Base-by-base conservation (phyloP, 805 yeast genomes). In the Candida stauntonica region DNA sequence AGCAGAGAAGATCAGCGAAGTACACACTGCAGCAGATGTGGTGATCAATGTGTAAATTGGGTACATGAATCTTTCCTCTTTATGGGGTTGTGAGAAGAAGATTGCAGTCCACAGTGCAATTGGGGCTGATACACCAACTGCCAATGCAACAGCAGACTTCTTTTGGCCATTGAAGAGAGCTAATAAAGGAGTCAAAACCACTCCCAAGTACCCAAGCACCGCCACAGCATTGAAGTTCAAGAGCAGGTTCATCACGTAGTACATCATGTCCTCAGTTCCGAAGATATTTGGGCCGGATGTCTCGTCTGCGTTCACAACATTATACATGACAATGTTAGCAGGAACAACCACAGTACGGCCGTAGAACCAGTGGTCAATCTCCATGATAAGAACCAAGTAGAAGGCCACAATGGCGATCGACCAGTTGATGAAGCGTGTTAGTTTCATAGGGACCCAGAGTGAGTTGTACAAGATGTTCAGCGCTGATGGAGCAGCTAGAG, bases 41-140 rank as follows among this genome's bases (percentile, higher is more conserved):
- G 76, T 62, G 17, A 91, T 67, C 36, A 82, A 66, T 11, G 88
- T 82, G 56, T 89, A 91, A 0, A 86, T 70, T 13, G 95, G 95
- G 52, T 87, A 91, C 47, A 91, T 58, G 57, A 91, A 91, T 44
- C 97, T 69, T 59, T 91, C 98, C 57, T 89, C 97, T 58, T 89
- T 89, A 58, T 89, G 97, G 4, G 96, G 93, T 53, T 88, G 96
- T 5, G 64, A 44, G 44, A 70, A 67, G 55, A 91, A 86, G 4
- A 87, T 70, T 0, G 58, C 62, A 13, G 71, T 53, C 97, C 97
- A 91, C 0, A 84, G 27, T 2, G 72, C 35, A 18, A 84, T 50
- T 1, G 93, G 89, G 0, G 68, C 50, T n/a, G 59, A 41, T 3
- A 64, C 61, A 58, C 57, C 35, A 55, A 21, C 27, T 1, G 41